Evolutionary conservation across 192 early-diverging fungal genomes (phyloP).

Genomic region (Borealophlyctis nickersoniae): DNA sequence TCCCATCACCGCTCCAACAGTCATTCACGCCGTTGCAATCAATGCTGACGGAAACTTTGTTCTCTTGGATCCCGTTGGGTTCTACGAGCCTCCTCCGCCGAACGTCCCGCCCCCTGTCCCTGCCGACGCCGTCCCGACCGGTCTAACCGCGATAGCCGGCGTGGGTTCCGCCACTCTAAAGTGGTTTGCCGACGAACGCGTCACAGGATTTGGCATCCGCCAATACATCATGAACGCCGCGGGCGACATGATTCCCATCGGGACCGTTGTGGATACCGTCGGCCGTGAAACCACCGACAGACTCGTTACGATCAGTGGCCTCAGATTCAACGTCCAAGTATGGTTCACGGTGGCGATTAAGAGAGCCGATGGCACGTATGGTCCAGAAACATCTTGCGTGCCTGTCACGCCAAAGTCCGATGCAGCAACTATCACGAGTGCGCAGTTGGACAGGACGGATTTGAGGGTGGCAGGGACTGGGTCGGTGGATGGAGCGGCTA

Average conservation of each 20-base stretch:
- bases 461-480: slow-evolving; percentile 9
- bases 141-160: neutral
- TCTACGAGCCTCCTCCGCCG: slow-evolving; percentile 3
- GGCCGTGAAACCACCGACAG: slow-evolving; percentile 9
- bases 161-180: slow-evolving; percentile 2
- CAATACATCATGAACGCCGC: slow-evolving; percentile 1
- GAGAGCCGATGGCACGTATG: no score
- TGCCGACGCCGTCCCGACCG: neutral
- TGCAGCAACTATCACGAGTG: slow-evolving; percentile 6
- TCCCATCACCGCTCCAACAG: neutral
- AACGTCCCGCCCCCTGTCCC: slow-evolving; percentile 1
- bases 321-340: slow-evolving; percentile 1
- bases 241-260: neutral
- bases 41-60: neutral
- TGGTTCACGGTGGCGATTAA: slow-evolving; percentile 2
- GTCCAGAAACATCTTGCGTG: no score
- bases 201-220: slow-evolving; percentile 10
- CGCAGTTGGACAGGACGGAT: slow-evolving; percentile 10
- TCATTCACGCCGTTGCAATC: slow-evolving; percentile 11
- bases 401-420: slow-evolving; percentile 1
- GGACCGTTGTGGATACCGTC: neutral
- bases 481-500: neutral
- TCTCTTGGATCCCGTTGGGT: no score
- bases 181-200: slow-evolving; percentile 7
- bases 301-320: slow-evolving; percentile 2